Evolutionary conservation across 1,284 basidiomycete species (phyloP), one percentile per base, ranked within the genome.

Genomic region (Leccinum subspadiceum): DNA sequence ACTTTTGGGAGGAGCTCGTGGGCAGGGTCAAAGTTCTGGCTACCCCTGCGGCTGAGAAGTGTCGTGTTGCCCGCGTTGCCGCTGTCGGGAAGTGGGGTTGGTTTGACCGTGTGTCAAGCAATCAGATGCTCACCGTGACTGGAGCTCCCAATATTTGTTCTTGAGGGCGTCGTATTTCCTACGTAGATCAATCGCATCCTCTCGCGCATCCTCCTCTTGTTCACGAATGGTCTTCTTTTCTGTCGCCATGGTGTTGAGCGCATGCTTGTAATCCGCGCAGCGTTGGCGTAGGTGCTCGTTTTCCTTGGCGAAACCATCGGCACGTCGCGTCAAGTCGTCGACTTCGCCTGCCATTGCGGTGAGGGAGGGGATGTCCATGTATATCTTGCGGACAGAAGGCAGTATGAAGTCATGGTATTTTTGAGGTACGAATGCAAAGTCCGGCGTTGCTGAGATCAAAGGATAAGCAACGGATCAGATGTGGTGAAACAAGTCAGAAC

Each of bases 351-450:
- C 65, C 46, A 81, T 66, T 29, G 75, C 61, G 4, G 63, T 54
- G 10, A 73, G 58, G 4, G 71, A 70, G 6, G 76, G 65, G 13
- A 71, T 59, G 60, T 84, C 82, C 63, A 86, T 68, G 65, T 82
- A 88, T 37, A 89, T 71, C 64, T 81, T 83, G 63, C 86, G 84
- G 29, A 88, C 73, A 54, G 75, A 73, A 6, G 84, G 79, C n/a
- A 77, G 58, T 53, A 88, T 76, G 67, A 82, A 86, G 48, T 76
- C 72, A 63, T 85, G 85, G 66, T 84, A 87, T 67, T 85, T 86
- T 67, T 77, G 71, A 6, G 86, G 84, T 8, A 89, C 77, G 57
- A 79, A 81, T 15, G 77, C 71, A 41, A 84, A 72, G 76, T 85
- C 73, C n/a, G 74, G 72, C 13, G 62, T 69, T 9, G 72, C 41